These are phyloP conservation scores for Henckelia pumila DNA, from an alignment of 257 asterid species.

Conservation along the genomic window DNA sequence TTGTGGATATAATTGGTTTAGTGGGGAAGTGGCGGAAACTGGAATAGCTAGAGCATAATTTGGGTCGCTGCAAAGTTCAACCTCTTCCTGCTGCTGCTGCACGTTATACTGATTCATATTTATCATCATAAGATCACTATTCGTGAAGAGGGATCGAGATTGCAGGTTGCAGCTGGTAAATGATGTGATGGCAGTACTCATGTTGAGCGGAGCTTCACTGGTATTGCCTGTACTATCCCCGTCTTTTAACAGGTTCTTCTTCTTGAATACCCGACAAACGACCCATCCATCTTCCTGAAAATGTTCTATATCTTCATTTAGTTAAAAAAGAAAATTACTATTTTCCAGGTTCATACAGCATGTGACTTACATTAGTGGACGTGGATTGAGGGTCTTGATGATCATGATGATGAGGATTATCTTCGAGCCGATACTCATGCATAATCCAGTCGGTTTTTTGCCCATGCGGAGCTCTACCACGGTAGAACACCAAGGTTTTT, in stretches of 20 bases:
- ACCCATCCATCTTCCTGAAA: conserved; percentile 94
- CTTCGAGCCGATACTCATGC: conserved; percentile 89
- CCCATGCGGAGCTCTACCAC: conserved; percentile 95
- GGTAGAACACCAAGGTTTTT: conserved; percentile 82
- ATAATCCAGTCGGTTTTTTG: conserved; percentile 91
- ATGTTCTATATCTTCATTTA: background rate
- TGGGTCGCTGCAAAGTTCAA: conserved; percentile 14
- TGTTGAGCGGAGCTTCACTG: conserved; percentile 26
- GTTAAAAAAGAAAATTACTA: no score
- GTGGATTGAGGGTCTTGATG: conserved; percentile 41
- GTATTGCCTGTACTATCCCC: conserved; percentile 24
- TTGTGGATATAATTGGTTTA: conserved; percentile 31
- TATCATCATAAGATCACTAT: conserved; percentile 14
- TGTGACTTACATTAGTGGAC: conserved; percentile 31
- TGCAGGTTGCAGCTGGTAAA: conserved; percentile 16
- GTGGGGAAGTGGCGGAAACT: conserved; percentile 20
- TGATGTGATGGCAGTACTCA: conserved; percentile 17
- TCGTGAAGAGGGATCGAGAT: conserved; percentile 26
- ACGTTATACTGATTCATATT: conserved; percentile 26
- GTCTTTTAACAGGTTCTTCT: conserved; percentile 73
- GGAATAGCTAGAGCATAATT: conserved; percentile 39
- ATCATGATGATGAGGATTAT: conserved; percentile 18
- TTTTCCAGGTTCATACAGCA: background rate
- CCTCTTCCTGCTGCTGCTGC: conserved; percentile 29
- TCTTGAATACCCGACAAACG: conserved; percentile 87